Conservation (phyloP, 768 basidiomycete genomes). For the Gyrodon lividus region DNA sequence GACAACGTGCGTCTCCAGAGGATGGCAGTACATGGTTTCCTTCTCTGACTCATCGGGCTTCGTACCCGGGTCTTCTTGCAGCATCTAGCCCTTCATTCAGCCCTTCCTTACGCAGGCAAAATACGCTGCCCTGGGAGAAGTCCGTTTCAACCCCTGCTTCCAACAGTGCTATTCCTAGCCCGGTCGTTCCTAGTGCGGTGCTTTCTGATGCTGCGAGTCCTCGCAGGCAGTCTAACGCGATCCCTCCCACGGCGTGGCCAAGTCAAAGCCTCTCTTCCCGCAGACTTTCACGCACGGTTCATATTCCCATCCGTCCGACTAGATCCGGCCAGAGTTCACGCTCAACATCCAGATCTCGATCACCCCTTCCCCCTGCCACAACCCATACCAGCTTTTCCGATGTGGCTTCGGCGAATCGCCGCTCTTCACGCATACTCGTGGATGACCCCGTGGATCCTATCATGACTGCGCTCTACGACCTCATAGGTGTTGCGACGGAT, state of each 20-base stretch:
- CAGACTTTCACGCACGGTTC: constrained; percentile 81
- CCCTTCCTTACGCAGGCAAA: constrained; percentile 68
- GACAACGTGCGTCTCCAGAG: constrained; percentile 72
- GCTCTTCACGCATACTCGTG: constrained; percentile 78
- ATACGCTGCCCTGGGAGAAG: constrained; percentile 65
- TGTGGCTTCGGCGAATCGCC: constrained; percentile 52
- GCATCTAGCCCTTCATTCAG: constrained; percentile 67
- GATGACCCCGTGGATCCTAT: constrained; percentile 89
- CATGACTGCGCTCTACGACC: constrained; percentile 85
- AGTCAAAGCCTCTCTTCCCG: constrained; percentile 61
- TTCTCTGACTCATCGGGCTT: constrained; percentile 52
- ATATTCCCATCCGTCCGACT: constrained; percentile 64
- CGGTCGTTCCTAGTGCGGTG: constrained; percentile 56
- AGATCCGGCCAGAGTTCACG: constrained; percentile 84
- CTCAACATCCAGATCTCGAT: constrained; percentile 92
- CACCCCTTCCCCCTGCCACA: constrained; percentile 76
- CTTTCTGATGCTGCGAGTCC: constrained; percentile 65
- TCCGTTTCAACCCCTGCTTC: constrained; percentile 48
- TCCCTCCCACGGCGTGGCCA: constrained; percentile 54
- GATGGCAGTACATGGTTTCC: constrained; percentile 37
- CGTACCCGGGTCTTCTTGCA: constrained; percentile 56
- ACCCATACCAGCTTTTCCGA: constrained; percentile 68
- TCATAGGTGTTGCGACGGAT: constrained; percentile 92
- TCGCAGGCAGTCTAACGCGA: constrained; percentile 56
- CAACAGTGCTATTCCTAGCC: constrained; percentile 57